Conservation (phyloP, 805 yeast species). For the Ogataea ganodermae region DNA sequence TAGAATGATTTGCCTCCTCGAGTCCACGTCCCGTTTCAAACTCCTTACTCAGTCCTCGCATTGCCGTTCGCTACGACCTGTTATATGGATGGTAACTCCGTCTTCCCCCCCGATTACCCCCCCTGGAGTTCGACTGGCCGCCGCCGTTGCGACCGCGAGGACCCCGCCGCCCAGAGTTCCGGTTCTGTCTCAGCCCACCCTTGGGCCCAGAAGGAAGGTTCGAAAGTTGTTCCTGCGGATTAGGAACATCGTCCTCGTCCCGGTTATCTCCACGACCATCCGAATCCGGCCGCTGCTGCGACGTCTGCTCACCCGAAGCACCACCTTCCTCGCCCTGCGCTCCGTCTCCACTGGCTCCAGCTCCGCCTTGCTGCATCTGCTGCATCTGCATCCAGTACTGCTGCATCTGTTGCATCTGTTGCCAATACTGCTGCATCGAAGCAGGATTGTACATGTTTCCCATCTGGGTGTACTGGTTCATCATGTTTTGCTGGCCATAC, state of each 20-base stretch:
- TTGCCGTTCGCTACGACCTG: slow-evolving; percentile 13
- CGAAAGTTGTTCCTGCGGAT: slow-evolving; percentile 36
- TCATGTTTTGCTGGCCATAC: slow-evolving; percentile 33
- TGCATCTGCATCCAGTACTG: slow-evolving; percentile 39
- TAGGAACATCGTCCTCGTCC: slow-evolving; percentile 38
- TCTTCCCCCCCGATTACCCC: slow-evolving; percentile 27
- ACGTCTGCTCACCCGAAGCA: slow-evolving; percentile 2
- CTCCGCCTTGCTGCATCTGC: slow-evolving; percentile 31
- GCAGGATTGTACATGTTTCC: slow-evolving; percentile 30
- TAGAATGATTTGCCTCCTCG: no score
- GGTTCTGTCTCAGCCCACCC: slow-evolving; percentile 26
- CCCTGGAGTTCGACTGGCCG: slow-evolving; percentile 8
- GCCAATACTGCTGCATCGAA: slow-evolving; percentile 56
- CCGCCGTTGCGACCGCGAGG: slow-evolving; percentile 11
- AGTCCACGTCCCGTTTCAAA: no score
- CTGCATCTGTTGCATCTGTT: slow-evolving; percentile 58
- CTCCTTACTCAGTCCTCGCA: no score
- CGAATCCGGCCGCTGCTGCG: slow-evolving; percentile 10
- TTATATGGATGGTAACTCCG: slow-evolving; percentile 38
- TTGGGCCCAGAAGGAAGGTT: slow-evolving; percentile 39
- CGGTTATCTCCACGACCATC: slow-evolving; percentile 16
- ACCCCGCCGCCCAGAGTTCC: slow-evolving; percentile 20
- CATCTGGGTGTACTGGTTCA: slow-evolving; percentile 37
- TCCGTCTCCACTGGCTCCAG: slow-evolving; percentile 9
- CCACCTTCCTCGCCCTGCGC: slow-evolving; percentile 6